Evolutionary conservation across 176 grass and related monocot genomes (phyloP), one percentile per base, ranked within the genome.

Genomic region (Oryza longistaminata): DNA sequence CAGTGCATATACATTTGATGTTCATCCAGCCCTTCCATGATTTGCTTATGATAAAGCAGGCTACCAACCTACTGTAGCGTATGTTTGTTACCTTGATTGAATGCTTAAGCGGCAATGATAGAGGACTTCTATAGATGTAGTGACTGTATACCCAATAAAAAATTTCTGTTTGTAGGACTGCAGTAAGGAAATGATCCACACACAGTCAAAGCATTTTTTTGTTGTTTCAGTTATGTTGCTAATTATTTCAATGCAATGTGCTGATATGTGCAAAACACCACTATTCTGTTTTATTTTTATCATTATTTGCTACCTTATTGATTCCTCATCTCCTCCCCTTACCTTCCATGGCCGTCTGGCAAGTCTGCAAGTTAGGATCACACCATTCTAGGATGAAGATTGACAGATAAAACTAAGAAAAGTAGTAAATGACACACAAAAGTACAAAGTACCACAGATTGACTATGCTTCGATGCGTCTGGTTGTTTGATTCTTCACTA

Each of bases 401-500:
- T 42, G 61, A 39, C 43, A 25, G 19, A 46, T 65, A 65, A 66
- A 75, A 67, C 58, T 40, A 39, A 27, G 4, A 25, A 75, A 35
- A 62, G 58, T 24, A 62, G 52, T 58, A 62, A 50, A 44, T 40
- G 66, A 27, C 61, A 64, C 17, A 80, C 29, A 75, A 17, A 40
- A 34, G 61, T 67, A 21, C 24, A 66, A 52, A 68, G 34, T 74
- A 55, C 3, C 19, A 66, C 24, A 46, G 21, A 34, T 31, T 62
- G 58, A 31, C 70, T 81, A 19, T 64, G 16, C 53, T 73, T 64
- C 29, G 72, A 65, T 64, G 74, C 39, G 71, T 64, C 76, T 88
- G 66, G 43, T 69, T 34, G 29, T 83, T 82, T 72, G 53, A 71
- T 77, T 46, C 67, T 83, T 73, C 31, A n/a, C 37, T 76, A 53